phyloP scores from a whole-genome alignment of 108 stramenopile genomes.

The Halocafeteria seosinensis region DNA sequence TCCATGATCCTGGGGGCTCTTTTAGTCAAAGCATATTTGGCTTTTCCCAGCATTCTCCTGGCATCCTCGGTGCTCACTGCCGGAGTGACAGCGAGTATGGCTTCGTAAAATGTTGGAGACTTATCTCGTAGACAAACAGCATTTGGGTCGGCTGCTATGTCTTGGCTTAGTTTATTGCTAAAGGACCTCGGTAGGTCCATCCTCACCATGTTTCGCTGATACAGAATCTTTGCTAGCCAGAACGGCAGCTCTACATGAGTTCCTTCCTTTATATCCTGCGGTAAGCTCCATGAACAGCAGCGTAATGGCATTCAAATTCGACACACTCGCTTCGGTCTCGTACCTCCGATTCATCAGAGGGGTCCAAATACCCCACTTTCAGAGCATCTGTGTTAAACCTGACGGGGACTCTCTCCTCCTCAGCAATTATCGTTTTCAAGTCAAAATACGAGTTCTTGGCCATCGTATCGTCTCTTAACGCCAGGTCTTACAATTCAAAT shows the following conservation, averaged over 20 bases:
- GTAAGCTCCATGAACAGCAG: not conserved
- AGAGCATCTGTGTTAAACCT: constrained; percentile 54
- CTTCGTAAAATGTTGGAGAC: not conserved
- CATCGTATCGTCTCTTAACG: too few relatives aligned
- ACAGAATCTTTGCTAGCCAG: constrained; percentile 25
- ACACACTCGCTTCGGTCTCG: not conserved
- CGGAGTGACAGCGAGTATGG: not conserved
- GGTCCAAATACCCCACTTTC: constrained; percentile 58
- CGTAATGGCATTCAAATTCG: not conserved
- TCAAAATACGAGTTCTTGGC: constrained; percentile 55
- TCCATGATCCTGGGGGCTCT: not conserved
- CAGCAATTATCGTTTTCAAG: constrained; percentile 71
- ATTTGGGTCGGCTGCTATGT: not conserved
- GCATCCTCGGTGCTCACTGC: not conserved
- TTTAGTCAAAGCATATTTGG: not conserved
- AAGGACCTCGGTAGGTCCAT: constrained; percentile 23
- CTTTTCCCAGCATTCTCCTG: not conserved
- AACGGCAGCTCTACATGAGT: constrained; percentile 32
- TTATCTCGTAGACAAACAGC: not conserved
- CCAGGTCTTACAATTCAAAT: too few relatives aligned
- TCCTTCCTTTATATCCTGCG: not conserved
- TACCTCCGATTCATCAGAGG: constrained; percentile 18
- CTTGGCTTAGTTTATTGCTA: not conserved
- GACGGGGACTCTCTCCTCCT: constrained; percentile 74
- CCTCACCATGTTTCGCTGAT: constrained; percentile 21